A percentile compares a stretch with the other conserved stretches of the same genome.
These are phyloP conservation scores for Plasmodium yoelii DNA, from an alignment of 169 alveolate species.

Conservation along the genomic window DNA sequence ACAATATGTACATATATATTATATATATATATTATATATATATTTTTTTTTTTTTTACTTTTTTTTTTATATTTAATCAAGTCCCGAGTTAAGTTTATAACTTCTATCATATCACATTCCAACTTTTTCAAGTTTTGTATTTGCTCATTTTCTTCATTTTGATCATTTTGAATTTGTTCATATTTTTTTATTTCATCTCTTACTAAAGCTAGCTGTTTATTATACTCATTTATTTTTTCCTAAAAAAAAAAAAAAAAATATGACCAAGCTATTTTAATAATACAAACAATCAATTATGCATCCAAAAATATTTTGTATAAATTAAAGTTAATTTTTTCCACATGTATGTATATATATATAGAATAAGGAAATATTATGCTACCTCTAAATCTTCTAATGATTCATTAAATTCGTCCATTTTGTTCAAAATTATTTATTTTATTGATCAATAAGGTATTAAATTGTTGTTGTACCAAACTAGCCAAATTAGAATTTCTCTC, in stretches of 20 bases:
- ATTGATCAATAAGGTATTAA: too few species aligned
- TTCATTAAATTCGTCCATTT: conserved; percentile 69
- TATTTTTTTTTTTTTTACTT: conserved; percentile 36
- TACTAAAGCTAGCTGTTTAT: conserved; percentile 61
- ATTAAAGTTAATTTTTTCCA: not conserved
- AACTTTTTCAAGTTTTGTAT: conserved; percentile 43
- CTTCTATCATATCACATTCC: conserved; percentile 71
- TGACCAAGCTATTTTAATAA: not conserved
- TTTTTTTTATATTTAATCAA: conserved; percentile 53
- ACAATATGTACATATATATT: not conserved
- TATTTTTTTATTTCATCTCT: conserved; percentile 55
- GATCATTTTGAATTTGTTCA: conserved; percentile 26
- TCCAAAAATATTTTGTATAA: not conserved
- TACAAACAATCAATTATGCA: too few species aligned
- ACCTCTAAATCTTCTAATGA: conserved; percentile 72
- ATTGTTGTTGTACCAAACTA: too few species aligned
- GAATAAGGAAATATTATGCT: not conserved
- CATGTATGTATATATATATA: not conserved
- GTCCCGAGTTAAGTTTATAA: conserved; percentile 59
- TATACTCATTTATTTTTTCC: conserved; percentile 62
- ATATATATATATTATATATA: too few species aligned
- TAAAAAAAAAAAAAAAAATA: not conserved
- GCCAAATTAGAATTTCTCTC: too few species aligned
- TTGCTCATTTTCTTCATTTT: conserved; percentile 53
- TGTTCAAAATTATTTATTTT: too few species aligned